Base-by-base conservation (phyloP, 2,329 filamentous ascomycete species). In the Pseudogymnoascus sp. region DNA sequence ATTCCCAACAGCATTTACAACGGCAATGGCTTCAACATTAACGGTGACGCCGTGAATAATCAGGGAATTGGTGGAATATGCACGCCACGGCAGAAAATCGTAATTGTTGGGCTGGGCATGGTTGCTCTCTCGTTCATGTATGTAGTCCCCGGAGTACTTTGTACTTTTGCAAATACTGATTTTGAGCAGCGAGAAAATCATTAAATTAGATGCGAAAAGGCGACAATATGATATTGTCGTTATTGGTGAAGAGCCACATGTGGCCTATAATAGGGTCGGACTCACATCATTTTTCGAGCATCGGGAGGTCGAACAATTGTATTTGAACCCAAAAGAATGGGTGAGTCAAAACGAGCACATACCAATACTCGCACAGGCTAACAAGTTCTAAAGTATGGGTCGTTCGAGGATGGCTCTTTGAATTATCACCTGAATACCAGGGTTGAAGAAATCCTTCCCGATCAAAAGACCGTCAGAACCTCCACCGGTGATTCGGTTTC, bases 241-340 rank as follows among this genome's bases (percentile, higher is more conserved):
- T 9, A 88, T 97, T 64, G 92, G 92, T 64, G 92, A 96, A 69
- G 92, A 96, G 72, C 79, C 88, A 17, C 88, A 96, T 76, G 78
- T 96, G 60, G 92, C 92, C 17, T 96, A 96, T 74, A 96, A 96
- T 72, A 86, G 92, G 62, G 92, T 96, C 31, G 92, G 92, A 3
- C 79, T 96, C 59, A 95, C 91, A 2, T 90, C 86, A 63, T 96
- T 92, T 78, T 96, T 96, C 71, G 86, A 90, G 67, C 90, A 96
- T 74, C 83, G 91, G 60, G 83, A 88, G 67, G 87, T 94, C 40
- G 90, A 96, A 74, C 89, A 92, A 66, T 74, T 96, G n/a, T 96
- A 95, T 71, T 79, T 96, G 33, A 95, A 96, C 68, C 88, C 90
- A 0, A 79, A 83, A 67, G 86, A 90, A 80, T 96, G 92, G 90